phyloP scores from a whole-genome alignment of 2,329 filamentous ascomycete species.

The Fusarium sp. region DNA sequence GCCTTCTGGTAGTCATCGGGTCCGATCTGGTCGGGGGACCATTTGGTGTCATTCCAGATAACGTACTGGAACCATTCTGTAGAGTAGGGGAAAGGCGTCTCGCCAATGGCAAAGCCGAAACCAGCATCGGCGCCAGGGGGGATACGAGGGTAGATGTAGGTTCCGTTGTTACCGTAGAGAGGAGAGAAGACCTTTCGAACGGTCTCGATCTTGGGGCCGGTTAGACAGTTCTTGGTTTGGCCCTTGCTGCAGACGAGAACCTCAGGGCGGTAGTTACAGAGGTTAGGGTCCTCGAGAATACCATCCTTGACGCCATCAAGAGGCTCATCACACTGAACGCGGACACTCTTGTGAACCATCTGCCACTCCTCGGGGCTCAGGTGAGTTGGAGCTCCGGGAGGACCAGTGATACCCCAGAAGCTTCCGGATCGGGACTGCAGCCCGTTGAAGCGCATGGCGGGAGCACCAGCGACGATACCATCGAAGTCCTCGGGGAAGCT shows the following conservation, averaged over 20 bases:
- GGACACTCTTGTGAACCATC: slow-evolving; percentile 56
- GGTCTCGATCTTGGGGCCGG: slow-evolving; percentile 11
- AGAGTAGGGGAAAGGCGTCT: slow-evolving; percentile 14
- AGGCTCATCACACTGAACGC: slow-evolving; percentile 60
- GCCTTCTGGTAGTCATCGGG: slow-evolving; percentile 55
- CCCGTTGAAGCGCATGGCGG: slow-evolving; percentile 56
- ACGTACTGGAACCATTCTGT: slow-evolving; percentile 53
- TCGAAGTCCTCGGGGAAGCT: slow-evolving; percentile 68
- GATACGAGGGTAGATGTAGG: slow-evolving; percentile 33
- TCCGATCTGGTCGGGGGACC: slow-evolving; percentile 42
- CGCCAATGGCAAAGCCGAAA: slow-evolving; percentile 42
- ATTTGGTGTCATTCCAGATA: slow-evolving; percentile 53
- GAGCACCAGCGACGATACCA: slow-evolving; percentile 59
- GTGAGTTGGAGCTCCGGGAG: slow-evolving; percentile 15
- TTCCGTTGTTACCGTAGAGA: slow-evolving; percentile 46
- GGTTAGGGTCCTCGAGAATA: slow-evolving; percentile 59
- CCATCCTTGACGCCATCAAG: slow-evolving; percentile 62
- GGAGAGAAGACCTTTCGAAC: slow-evolving; percentile 30
- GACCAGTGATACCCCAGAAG: slow-evolving; percentile 25
- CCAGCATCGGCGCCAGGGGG: slow-evolving; percentile 40
- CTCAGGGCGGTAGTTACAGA: slow-evolving; percentile 58
- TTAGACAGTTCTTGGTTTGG: slow-evolving; percentile 23
- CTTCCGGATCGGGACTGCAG: slow-evolving; percentile 12
- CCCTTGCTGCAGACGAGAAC: slow-evolving; percentile 51
- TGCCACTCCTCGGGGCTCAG: slow-evolving; percentile 51